These are phyloP conservation scores for Cymbopogon flexuosus DNA, from an alignment of 202 grass and related monocot genomes.

Conservation along the genomic window DNA sequence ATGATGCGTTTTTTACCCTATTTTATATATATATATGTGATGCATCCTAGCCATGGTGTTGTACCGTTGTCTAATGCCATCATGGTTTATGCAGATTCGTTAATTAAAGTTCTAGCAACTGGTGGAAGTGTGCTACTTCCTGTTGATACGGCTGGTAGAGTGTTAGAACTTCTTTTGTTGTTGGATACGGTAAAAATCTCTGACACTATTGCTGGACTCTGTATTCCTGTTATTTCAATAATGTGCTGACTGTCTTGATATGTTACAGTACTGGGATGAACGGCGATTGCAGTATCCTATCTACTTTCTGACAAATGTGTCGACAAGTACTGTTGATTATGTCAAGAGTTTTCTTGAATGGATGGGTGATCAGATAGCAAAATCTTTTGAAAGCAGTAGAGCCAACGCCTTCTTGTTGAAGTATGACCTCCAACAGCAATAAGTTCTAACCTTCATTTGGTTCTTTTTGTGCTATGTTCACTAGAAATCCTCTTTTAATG, in stretches of 20 bases:
- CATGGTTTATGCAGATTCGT: constrained; percentile 59
- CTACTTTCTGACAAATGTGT: constrained; percentile 95
- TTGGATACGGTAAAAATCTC: constrained; percentile 69
- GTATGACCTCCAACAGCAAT: constrained; percentile 37
- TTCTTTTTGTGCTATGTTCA: constrained; percentile 5
- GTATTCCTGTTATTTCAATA: constrained; percentile 6
- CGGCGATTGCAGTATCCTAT: constrained; percentile 71
- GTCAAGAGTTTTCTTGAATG: constrained; percentile 99
- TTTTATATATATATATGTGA: constrained; percentile 14
- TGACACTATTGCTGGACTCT: not conserved
- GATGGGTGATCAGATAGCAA: constrained; percentile 93
- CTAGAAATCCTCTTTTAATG: not conserved
- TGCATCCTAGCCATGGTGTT: not conserved
- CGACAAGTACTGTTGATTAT: constrained; percentile 82
- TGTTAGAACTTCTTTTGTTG: constrained; percentile 85
- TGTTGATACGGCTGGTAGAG: constrained; percentile 94
- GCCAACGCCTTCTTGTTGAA: constrained; percentile 83
- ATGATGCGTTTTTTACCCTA: not conserved
- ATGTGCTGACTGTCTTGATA: constrained; percentile 34
- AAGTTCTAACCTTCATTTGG: not conserved
- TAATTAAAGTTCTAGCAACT: constrained; percentile 61
- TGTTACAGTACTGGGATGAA: constrained; percentile 80
- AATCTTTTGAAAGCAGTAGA: constrained; percentile 82
- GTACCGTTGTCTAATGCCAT: not conserved
- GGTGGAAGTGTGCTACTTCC: constrained; percentile 82